A percentile compares a stretch with the other conserved stretches of the same genome.
Conservation (phyloP, 179 eudicot genomes). For the Beta macrorhiza region DNA sequence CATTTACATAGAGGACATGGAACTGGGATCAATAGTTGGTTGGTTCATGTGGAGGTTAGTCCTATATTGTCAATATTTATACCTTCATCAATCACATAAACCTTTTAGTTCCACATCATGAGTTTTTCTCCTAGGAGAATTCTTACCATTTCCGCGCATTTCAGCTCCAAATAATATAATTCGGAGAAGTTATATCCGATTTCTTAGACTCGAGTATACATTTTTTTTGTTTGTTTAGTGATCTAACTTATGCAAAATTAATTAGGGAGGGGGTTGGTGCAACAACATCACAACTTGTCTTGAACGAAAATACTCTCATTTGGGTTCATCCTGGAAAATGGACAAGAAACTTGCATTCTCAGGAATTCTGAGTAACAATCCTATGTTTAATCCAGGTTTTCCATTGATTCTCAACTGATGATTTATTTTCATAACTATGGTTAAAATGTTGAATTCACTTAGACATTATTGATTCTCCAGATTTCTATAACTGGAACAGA, state of each 20-base stretch:
- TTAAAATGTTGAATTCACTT: conserved; percentile 9
- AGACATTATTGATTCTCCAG: conserved; percentile 37
- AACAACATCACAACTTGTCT: conserved; percentile 70
- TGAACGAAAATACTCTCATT: conserved; percentile 51
- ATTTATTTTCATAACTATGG: neutral
- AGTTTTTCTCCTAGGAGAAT: neutral
- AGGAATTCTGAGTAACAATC: conserved; percentile 71
- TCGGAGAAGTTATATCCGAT: neutral
- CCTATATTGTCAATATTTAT: neutral
- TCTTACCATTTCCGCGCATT: neutral
- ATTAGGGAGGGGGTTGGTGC: conserved; percentile 99
- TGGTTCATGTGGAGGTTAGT: conserved; percentile 80
- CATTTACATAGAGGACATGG: conserved; percentile 80
- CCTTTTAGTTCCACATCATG: neutral
- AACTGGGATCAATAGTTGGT: conserved; percentile 72
- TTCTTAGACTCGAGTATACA: neutral
- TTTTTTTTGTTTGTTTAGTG: neutral
- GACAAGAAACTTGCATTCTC: conserved; percentile 60
- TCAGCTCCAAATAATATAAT: neutral
- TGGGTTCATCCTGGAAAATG: conserved; percentile 87
- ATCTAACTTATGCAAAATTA: neutral
- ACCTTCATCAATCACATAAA: neutral
- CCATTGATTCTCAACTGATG: no score
- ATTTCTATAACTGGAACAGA: conserved; percentile 91
- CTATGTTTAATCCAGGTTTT: conserved; percentile 69